Percentiles rank a stretch among this genome's conserved stretches.
Conservation (phyloP, 169 alveolate genomes). For the Cryptosporidium sp. region DNA sequence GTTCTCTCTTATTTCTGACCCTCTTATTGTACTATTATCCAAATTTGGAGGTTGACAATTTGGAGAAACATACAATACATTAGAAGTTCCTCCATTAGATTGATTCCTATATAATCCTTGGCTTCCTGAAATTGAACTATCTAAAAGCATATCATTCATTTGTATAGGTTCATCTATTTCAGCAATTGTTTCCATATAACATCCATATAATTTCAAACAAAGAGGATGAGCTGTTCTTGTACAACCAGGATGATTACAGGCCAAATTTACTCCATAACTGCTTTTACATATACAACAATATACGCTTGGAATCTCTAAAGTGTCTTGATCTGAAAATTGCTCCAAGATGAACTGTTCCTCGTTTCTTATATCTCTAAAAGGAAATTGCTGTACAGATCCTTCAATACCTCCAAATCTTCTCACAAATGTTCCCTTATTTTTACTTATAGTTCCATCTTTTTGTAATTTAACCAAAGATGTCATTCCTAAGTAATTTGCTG, state of each 20-base stretch:
- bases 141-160: neutral
- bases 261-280: constrained; percentile 54
- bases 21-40: neutral
- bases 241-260: constrained; percentile 50
- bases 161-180: neutral
- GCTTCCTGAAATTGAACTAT: neutral
- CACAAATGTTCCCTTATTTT: constrained; percentile 17
- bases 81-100: neutral
- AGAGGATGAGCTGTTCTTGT: constrained; percentile 60
- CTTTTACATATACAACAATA: constrained; percentile 72
- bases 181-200: constrained; percentile 54
- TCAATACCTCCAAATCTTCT: constrained; percentile 50
- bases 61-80: constrained; percentile 44
- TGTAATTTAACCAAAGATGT: constrained; percentile 42
- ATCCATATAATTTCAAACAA: constrained; percentile 46
- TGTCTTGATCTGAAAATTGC: constrained; percentile 17
- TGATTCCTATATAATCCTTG: neutral
- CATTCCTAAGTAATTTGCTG: constrained; percentile 57
- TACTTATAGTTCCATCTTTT: neutral
- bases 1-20: neutral
- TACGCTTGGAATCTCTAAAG: constrained; percentile 23
- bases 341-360: constrained; percentile 57
- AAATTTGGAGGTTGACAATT: constrained; percentile 49
- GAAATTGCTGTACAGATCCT: constrained; percentile 50
- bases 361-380: constrained; percentile 44